These are phyloP conservation scores for Martiniozyma asiatica DNA, from an alignment of 1,139 yeast species.

Conservation along the genomic window DNA sequence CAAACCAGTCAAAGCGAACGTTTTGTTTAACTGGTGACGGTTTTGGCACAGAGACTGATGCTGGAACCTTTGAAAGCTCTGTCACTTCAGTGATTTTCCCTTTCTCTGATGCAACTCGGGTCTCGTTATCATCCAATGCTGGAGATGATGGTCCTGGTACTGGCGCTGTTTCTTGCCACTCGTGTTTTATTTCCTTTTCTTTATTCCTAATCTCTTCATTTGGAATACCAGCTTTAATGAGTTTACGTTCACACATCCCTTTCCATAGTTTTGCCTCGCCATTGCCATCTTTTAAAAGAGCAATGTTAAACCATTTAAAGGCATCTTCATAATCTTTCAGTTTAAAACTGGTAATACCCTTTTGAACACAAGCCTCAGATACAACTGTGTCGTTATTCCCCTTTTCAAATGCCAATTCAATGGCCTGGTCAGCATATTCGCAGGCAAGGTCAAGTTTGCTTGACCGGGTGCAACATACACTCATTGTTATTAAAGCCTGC, in stretches of 20 bases:
- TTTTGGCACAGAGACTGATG: slow-evolving; percentile 1
- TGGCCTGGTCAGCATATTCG: no score
- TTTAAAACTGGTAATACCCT: no score
- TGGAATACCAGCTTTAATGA: slow-evolving; percentile 10
- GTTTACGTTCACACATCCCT: slow-evolving; percentile 28
- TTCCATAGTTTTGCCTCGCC: slow-evolving; percentile 27
- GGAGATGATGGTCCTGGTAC: slow-evolving; percentile 3
- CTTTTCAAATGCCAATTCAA: no score
- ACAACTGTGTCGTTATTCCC: no score
- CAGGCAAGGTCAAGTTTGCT: no score
- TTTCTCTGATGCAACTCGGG: neutral
- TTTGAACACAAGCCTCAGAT: no score
- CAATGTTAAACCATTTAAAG: slow-evolving; percentile 34
- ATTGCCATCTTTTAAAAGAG: slow-evolving; percentile 36
- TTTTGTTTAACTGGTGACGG: slow-evolving; percentile 19
- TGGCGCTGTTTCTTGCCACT: slow-evolving; percentile 4
- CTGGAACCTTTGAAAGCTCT: slow-evolving; percentile 2
- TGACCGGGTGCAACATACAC: no score
- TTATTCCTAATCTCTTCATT: slow-evolving; percentile 5
- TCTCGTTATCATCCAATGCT: neutral
- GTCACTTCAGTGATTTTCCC: neutral
- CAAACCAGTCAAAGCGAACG: slow-evolving; percentile 74
- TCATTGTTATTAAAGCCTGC: no score
- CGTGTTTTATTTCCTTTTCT: slow-evolving; percentile 6
- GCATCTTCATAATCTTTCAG: slow-evolving; percentile 39